Evolutionary conservation across 2,329 filamentous ascomycete species (phyloP).

Genomic region (Ceratocystis papillata): DNA sequence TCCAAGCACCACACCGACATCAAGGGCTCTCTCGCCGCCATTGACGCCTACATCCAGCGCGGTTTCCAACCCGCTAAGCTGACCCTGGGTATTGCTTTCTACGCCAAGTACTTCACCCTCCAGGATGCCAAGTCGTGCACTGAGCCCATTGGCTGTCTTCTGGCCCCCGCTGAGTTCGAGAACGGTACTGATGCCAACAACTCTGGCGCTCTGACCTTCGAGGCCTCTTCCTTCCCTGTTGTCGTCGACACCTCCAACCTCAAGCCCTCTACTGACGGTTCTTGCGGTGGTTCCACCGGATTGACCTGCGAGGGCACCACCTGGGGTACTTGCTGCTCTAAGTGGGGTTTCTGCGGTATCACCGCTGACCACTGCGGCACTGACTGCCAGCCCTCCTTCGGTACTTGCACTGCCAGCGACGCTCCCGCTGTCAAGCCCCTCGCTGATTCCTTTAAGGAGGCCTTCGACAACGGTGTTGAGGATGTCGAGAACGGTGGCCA

Average conservation of each 20-base stretch:
- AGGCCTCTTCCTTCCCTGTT: neutral
- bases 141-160: constrained; percentile 44
- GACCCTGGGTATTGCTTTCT: constrained; percentile 55
- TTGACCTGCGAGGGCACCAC: constrained; percentile 43
- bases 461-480: constrained; percentile 42
- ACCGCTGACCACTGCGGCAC: neutral
- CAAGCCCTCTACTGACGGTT: neutral
- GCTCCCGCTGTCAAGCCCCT: neutral
- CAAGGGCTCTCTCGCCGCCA: constrained; percentile 40
- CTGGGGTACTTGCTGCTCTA: constrained; percentile 44
- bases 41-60: constrained; percentile 49
- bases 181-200: neutral
- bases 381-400: neutral
- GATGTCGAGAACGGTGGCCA: constrained; percentile 51
- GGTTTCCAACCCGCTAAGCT: constrained; percentile 43
- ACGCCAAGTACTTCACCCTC: constrained; percentile 53
- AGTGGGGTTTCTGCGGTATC: constrained; percentile 31
- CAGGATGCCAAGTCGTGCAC: constrained; percentile 33
- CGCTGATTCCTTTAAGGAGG: constrained; percentile 44
- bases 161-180: constrained; percentile 43
- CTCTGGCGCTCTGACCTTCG: neutral
- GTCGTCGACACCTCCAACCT: constrained; percentile 3
- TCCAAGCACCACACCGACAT: constrained; percentile 57
- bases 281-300: neutral
- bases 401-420: neutral